Evolutionary conservation across 164 flowering plant genomes (phyloP), one percentile per base, ranked within the genome.

Genomic region (Vitis cinerea): DNA sequence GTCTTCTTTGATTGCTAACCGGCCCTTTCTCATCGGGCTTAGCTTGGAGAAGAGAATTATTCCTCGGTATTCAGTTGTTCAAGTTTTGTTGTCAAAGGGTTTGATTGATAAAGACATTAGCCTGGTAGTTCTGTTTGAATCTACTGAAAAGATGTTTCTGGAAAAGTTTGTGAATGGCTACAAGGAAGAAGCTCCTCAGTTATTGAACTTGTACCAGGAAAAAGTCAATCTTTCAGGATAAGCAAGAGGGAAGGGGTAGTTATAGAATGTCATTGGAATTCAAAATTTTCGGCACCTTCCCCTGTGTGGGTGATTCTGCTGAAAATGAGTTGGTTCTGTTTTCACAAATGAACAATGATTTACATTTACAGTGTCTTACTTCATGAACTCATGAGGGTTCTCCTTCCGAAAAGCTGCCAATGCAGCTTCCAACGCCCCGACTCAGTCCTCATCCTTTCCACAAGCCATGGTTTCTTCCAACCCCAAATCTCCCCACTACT

Each of bases 11-110:
- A 37, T 78, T 61, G 47, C 68, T 1, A 19, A 17, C 19, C 1
- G 14, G 1, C 74, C 78, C 0, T 0, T 4, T 0, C 1, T 69
- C 23, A 5, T 78, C 1, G 1, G 17, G 7, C 50, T 49, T 16
- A 69, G 76, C 62, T 50, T 69, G 50, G 64, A 65, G 51, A 75
- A 71, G 71, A 64, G 67, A n/a, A 56, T 75, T 23, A 16, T 65
- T 56, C 79, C 78, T 1, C 56, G 80, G 31, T 61, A 57, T 53
- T 8, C 15, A 0, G 61, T 70, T 14, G 2, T 54, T 31, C 51
- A 54, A 9, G 61, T 16, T 31, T 37, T 70, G 72, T 5, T 37
- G 60, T 63, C 60, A 1, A 64, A 61, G 14, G 75, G 75, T 50
- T 12, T 71, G 48, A 13, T 71, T 10, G 52, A 68, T 62, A 59